Percentiles rank a stretch among this genome's conserved stretches.
Evolutionary conservation across 495 filamentous ascomycete genomes (phyloP).

Genomic region (Penicillium atrosanguineum): DNA sequence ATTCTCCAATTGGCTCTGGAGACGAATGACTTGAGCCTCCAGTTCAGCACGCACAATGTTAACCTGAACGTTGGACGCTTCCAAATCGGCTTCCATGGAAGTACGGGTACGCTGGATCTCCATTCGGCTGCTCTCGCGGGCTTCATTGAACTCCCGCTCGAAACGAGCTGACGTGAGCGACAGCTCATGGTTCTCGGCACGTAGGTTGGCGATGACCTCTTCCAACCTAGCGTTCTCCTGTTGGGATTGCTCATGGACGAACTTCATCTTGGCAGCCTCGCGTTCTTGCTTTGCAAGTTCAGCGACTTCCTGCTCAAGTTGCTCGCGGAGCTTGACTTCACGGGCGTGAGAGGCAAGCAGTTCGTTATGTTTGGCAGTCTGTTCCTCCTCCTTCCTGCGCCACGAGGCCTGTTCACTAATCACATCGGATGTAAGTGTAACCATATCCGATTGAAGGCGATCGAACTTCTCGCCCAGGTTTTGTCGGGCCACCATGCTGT

Average conservation of each 20-base stretch:
- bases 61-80: constrained; percentile 76
- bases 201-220: constrained; percentile 58
- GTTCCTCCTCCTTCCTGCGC: constrained; percentile 68
- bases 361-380: constrained; percentile 72
- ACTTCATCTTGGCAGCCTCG: constrained; percentile 57
- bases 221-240: constrained; percentile 61
- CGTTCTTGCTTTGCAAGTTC: constrained; percentile 72
- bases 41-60: constrained; percentile 75
- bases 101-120: constrained; percentile 77
- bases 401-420: constrained; percentile 75
- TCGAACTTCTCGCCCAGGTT: constrained; percentile 77
- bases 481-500: constrained; percentile 75
- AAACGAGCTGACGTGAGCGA: constrained; percentile 60
- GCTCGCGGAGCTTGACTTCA: constrained; percentile 72
- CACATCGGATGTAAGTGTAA: constrained; percentile 69
- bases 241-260: constrained; percentile 54
- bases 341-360: constrained; percentile 73
- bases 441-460: constrained; percentile 80
- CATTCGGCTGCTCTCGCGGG: constrained; percentile 67
- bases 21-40: constrained; percentile 65
- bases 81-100: constrained; percentile 76
- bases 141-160: constrained; percentile 80
- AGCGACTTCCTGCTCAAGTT: constrained; percentile 75
- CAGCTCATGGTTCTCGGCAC: constrained; percentile 66
- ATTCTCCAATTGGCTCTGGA: constrained; percentile 69